Evolutionary conservation across 805 yeast genomes (phyloP).

Genomic region (Lachancea fermentati): DNA sequence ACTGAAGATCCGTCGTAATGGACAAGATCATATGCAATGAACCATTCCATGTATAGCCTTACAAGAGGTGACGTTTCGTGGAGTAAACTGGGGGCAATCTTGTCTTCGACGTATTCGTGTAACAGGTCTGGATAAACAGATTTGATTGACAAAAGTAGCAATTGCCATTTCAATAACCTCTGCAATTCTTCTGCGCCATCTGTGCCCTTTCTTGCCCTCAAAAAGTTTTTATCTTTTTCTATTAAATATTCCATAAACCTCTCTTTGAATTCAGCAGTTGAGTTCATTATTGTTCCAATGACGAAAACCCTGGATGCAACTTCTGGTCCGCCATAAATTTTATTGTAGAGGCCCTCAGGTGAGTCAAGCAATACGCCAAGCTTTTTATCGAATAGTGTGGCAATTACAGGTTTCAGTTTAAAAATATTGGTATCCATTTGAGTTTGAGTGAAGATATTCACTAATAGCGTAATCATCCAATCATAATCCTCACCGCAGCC

Average conservation of each 20-base stretch:
- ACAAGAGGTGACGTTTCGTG: constrained; percentile 75
- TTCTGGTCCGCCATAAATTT: constrained; percentile 55
- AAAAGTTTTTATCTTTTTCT: constrained; percentile 38
- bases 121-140: constrained; percentile 24
- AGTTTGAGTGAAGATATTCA: constrained; percentile 39
- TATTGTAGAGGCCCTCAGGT: constrained; percentile 37
- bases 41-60: constrained; percentile 77
- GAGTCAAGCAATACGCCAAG: constrained; percentile 28
- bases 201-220: constrained; percentile 46
- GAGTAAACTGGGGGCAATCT: constrained; percentile 37
- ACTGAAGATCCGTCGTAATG: constrained; percentile 14
- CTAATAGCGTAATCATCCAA: constrained; percentile 51
- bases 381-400: constrained; percentile 43
- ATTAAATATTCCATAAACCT: constrained; percentile 20
- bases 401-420: constrained; percentile 53
- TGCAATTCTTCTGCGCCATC: constrained; percentile 68
- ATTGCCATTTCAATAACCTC: constrained; percentile 52
- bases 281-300: constrained; percentile 40
- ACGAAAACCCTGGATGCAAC: constrained; percentile 46
- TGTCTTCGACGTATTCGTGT: constrained; percentile 23
- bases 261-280: constrained; percentile 19
- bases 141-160: constrained; percentile 43
- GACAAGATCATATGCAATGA: constrained; percentile 41
- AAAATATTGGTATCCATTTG: constrained; percentile 56
- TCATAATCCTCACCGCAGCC: constrained; percentile 15